Evolutionary conservation across 1,284 basidiomycete species (phyloP), one percentile per base, ranked within the genome.

Genomic region (Cryptococcus sp.): DNA sequence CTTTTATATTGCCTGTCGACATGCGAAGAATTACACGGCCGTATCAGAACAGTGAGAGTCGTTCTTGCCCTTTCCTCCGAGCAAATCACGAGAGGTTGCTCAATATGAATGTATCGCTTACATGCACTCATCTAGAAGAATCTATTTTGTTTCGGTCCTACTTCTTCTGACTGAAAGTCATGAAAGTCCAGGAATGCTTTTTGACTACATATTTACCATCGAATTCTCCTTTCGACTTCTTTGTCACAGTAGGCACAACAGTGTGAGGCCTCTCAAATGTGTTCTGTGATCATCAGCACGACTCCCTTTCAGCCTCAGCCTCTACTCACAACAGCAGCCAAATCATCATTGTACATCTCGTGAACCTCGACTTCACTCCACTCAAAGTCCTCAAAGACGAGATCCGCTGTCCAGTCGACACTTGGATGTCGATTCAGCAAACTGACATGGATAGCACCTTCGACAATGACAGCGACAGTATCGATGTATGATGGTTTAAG

Each of bases 351-450:
- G 61, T 72, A 75, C 33, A 73, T 57, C 57, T 71, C 69, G 49
- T 68, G 67, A 3, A 69, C 52, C 43, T 68, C 59, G 7, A 65
- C 67, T 3, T 36, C 58, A 4, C 58, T 52, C 1, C 68, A 49
- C 10, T 66, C 65, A 43, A 33, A 46, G 2, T 33, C 23, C 31
- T 32, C 44, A 37, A 11, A 34, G 15, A 5, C 11, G 46, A 33
- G 7, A 5, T 30, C 60, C 1, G 61, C 58, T 3, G 53, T 49
- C 66, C 67, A 75, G 37, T 67, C 66, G 11, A 64, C 64, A 8
- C 58, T 56, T 0, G 71, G 71, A 46, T 74, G 71, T 42, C 73
- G 57, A 54, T 75, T 73, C 43, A 75, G 44, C 8, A 75, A 52
- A 38, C 68, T 71, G 3, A 75, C 23, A 4, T 72, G 58, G 32